Base-by-base conservation (phyloP, 228 moss, liverwort and hornwort species). In the Sphagnum magellanicum region DNA sequence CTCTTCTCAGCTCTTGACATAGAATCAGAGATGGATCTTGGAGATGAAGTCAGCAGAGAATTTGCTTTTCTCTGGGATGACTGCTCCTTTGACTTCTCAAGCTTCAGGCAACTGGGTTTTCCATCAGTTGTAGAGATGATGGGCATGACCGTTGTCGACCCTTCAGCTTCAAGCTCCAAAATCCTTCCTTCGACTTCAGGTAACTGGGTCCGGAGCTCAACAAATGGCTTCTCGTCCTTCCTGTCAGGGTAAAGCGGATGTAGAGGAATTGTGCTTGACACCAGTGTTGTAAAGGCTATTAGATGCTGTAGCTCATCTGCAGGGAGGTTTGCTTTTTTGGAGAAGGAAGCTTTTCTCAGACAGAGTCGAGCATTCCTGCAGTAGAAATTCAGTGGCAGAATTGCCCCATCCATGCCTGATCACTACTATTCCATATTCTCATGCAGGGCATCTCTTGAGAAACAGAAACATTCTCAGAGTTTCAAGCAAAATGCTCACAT, bases 351-450 rank as follows among this genome's bases (percentile, higher is more conserved):
- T 69, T 85, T 90, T 53, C 85, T 83, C 76, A 93, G 73, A 73
- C 91, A 98, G 5, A 87, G 81, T 61, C 91, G 93, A 63, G 93
- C 97, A 79, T 91, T 90, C 68, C 91, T 82, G 74, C 90, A 88
- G 85, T 93, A 98, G 75, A 93, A 98, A 64, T 88, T 93, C 81
- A 93, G 77, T 50, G 97, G 97, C 63, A 91, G 79, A 79, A 93
- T 82, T 65, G 88, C 83, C 72, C 91, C 90, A 85, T 93, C 93
- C 93, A 91, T 93, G 85, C 87, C 90, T 91, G 77, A 79, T 82
- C 72, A 74, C 12, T 12, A 55, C 55, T 55, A 12, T 55, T 12
- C 32, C 32, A 32, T 8, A 55, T 55, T 55, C 55, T 55, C 55
- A 55, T 55, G 12, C 55, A 12, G 4, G 4, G 55, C 55, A 55